Conservation (phyloP, 345 rosid species). For the Citrus mangshanensis region DNA sequence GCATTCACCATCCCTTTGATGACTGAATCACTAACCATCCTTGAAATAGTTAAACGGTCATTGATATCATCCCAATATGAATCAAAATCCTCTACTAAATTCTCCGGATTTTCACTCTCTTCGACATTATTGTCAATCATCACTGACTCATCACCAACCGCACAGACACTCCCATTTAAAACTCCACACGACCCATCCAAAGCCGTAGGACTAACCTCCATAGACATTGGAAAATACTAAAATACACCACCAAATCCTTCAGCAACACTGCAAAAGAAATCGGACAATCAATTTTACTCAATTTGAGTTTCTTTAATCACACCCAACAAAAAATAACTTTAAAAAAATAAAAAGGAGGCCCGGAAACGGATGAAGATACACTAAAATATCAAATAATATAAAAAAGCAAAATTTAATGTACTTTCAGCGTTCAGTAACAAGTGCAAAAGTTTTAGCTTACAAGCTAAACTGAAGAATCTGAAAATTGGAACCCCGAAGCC, state of each 20-base stretch:
- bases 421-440: background rate
- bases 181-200: conserved; percentile 19
- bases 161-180: conserved; percentile 25
- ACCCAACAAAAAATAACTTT: background rate
- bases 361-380: background rate
- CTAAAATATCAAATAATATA: background rate
- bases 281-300: background rate
- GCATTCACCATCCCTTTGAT: conserved; percentile 70
- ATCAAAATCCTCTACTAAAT: conserved; percentile 54
- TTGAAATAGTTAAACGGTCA: conserved; percentile 56
- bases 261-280: background rate
- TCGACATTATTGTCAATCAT: conserved; percentile 15
- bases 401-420: background rate
- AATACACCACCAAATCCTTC: conserved; percentile 8
- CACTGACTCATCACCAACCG: conserved; percentile 11
- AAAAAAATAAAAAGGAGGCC: background rate
- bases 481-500: background rate
- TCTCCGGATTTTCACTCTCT: conserved; percentile 48
- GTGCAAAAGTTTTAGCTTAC: background rate
- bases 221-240: conserved; percentile 14
- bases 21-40: conserved; percentile 77
- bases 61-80: conserved; percentile 56
- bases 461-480: background rate
- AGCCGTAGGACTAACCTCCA: conserved; percentile 23
- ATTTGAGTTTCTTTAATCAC: background rate